These are phyloP conservation scores for Acacia concinna DNA, from an alignment of 331 rosid genomes.

Conservation along the genomic window DNA sequence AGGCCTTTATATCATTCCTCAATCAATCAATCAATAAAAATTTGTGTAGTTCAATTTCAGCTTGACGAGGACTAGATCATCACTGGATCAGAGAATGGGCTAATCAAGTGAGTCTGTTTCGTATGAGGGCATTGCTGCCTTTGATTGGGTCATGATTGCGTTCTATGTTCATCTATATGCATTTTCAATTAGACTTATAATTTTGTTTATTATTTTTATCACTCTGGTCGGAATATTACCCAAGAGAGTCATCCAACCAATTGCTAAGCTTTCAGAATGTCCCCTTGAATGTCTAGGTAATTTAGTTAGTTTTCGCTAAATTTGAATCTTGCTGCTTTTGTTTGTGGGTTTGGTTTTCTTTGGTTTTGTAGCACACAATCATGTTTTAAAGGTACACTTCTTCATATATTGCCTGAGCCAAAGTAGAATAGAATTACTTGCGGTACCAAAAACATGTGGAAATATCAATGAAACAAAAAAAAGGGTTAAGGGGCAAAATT, in stretches of 20 bases:
- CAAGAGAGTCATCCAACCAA: conserved; percentile 83
- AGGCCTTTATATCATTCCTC: not conserved
- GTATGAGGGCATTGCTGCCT: conserved; percentile 17
- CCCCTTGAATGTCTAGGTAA: conserved; percentile 93
- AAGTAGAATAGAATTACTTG: not conserved
- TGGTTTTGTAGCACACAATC: conserved; percentile 68
- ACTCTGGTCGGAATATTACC: conserved; percentile 88
- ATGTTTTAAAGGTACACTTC: conserved; percentile 59
- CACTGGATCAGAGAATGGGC: conserved; percentile 86
- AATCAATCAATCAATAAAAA: conserved; percentile 2
- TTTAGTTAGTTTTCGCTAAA: not conserved
- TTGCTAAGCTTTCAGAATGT: conserved; percentile 86
- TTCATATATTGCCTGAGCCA: not conserved
- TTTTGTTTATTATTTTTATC: not conserved
- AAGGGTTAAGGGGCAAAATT: too few relatives aligned
- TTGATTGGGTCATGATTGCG: conserved; percentile 18
- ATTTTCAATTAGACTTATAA: conserved; percentile 15
- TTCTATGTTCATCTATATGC: not conserved
- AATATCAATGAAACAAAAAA: too few relatives aligned
- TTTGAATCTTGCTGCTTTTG: conserved; percentile 4
- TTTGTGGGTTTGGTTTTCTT: conserved; percentile 26
- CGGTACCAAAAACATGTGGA: not conserved
- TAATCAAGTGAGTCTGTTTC: conserved; percentile 70
- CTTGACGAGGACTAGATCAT: conserved; percentile 92
- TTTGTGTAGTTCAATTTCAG: conserved; percentile 37